Evolutionary conservation across 2,329 filamentous ascomycete genomes (phyloP).

Genomic region (Lasiodiplodia gonubiensis): DNA sequence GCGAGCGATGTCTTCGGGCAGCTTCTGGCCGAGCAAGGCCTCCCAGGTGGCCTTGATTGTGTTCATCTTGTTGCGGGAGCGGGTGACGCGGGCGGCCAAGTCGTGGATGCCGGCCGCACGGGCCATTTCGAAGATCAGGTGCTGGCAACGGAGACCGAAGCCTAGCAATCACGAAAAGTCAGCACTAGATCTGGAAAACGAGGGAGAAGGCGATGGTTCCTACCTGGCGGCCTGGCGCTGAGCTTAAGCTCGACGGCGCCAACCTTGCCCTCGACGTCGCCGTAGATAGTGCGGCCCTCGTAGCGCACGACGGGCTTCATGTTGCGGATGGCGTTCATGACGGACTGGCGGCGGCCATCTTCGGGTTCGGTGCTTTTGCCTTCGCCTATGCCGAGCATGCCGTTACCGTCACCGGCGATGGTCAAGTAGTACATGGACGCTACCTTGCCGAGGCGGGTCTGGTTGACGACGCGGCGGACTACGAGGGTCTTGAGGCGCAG

Average conservation of each 20-base stretch:
- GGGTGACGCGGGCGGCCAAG: conserved; percentile 79
- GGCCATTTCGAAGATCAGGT: conserved; percentile 93
- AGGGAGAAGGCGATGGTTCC: neutral
- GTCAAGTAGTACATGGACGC: conserved; percentile 74
- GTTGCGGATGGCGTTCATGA: conserved; percentile 82
- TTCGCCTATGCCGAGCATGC: conserved; percentile 85
- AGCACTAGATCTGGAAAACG: neutral
- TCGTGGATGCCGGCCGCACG: conserved; percentile 86
- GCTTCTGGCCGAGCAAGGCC: conserved; percentile 79
- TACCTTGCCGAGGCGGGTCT: conserved; percentile 96
- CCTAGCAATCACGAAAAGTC: conserved; percentile 58
- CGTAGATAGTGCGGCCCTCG: conserved; percentile 90
- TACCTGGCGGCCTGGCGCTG: conserved; percentile 85
- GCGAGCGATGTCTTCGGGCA: conserved; percentile 88
- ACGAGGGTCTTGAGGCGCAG: conserved; percentile 77
- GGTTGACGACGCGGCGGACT: conserved; percentile 77
- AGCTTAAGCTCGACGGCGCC: conserved; percentile 86
- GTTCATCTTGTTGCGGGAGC: conserved; percentile 96
- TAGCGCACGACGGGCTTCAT: conserved; percentile 93
- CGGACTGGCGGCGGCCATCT: conserved; percentile 73
- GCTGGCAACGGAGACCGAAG: conserved; percentile 90
- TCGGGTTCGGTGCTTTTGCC: conserved; percentile 80
- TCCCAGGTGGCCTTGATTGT: conserved; percentile 89
- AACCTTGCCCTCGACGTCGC: conserved; percentile 81
- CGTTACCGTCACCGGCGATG: conserved; percentile 85